Conservation (phyloP, 2,329 filamentous ascomycete species). For the Rhytidhysteron rufulum region DNA sequence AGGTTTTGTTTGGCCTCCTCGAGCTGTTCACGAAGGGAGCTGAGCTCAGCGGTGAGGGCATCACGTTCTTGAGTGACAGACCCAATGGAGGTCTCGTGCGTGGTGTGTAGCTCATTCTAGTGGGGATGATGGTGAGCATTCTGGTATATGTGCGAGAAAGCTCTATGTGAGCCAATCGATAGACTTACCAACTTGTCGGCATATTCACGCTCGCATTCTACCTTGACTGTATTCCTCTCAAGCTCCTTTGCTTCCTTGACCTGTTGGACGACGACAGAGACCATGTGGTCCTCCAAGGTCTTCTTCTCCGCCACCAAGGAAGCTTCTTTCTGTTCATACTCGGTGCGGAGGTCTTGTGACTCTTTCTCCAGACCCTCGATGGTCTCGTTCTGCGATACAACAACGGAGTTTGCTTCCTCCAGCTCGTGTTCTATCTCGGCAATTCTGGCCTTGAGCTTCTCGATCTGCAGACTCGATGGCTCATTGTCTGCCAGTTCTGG, state of each 20-base stretch:
- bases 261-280: conserved; percentile 39
- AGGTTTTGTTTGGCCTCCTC: not conserved
- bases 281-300: conserved; percentile 39
- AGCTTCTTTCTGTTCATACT: conserved; percentile 13
- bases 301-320: conserved; percentile 29
- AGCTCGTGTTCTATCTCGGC: conserved; percentile 26
- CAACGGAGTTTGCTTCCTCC: conserved; percentile 28
- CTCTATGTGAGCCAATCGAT: not conserved
- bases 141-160: not conserved
- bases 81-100: not conserved
- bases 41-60: not conserved
- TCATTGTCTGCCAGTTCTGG: conserved; percentile 15
- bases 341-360: conserved; percentile 15
- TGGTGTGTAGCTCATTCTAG: not conserved
- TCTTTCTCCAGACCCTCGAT: conserved; percentile 11
- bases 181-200: conserved; percentile 21
- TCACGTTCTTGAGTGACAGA: conserved; percentile 1
- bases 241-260: conserved; percentile 37
- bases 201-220: conserved; percentile 32
- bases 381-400: conserved; percentile 11
- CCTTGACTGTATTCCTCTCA: conserved; percentile 32
- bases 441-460: conserved; percentile 31
- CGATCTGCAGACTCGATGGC: conserved; percentile 24
- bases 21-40: not conserved
- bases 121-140: too few relatives aligned